Percentiles rank a stretch among this genome's conserved stretches.
phyloP scores from a whole-genome alignment of 768 basidiomycete genomes.

The Mycena chlorophos region DNA sequence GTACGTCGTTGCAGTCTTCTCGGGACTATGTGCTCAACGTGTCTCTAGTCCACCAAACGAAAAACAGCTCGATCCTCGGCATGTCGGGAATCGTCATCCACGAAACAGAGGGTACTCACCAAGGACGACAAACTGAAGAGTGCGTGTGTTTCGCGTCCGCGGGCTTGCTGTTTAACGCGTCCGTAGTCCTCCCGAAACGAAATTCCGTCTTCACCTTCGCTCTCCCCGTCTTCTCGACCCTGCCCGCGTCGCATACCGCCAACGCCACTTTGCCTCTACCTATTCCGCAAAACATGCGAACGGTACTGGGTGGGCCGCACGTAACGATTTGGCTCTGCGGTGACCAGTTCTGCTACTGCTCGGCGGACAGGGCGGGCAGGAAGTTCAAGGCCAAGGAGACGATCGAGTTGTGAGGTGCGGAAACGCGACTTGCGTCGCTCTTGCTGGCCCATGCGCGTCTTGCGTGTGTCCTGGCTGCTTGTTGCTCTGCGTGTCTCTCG shows the following conservation, averaged over 20 bases:
- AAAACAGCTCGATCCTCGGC: slow-evolving; percentile 74
- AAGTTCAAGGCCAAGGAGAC: slow-evolving; percentile 90
- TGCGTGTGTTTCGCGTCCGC: too few species aligned
- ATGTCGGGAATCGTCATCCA: slow-evolving; percentile 81
- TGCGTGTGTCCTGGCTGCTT: too few species aligned
- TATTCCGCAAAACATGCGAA: slow-evolving; percentile 28
- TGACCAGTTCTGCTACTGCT: slow-evolving; percentile 81
- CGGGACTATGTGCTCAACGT: not conserved
- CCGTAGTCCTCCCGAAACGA: too few species aligned
- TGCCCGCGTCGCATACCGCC: slow-evolving; percentile 35
- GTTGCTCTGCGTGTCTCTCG: too few species aligned
- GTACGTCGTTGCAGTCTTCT: slow-evolving; percentile 38
- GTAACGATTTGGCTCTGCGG: slow-evolving; percentile 81
- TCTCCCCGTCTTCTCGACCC: too few species aligned
- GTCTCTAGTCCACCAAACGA: slow-evolving; percentile 60
- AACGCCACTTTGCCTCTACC: slow-evolving; percentile 31
- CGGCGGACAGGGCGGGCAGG: slow-evolving; percentile 74
- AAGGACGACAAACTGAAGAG: slow-evolving; percentile 67
- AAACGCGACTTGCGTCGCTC: too few species aligned
- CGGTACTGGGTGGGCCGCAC: slow-evolving; percentile 62
- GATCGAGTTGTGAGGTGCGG: slow-evolving; percentile 75
- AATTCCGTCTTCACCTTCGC: too few species aligned
- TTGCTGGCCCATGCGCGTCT: too few species aligned
- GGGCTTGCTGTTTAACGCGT: too few species aligned
- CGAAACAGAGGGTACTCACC: slow-evolving; percentile 89